Evolutionary conservation across 2,329 filamentous ascomycete species (phyloP).

Genomic region (Nemania sp.): DNA sequence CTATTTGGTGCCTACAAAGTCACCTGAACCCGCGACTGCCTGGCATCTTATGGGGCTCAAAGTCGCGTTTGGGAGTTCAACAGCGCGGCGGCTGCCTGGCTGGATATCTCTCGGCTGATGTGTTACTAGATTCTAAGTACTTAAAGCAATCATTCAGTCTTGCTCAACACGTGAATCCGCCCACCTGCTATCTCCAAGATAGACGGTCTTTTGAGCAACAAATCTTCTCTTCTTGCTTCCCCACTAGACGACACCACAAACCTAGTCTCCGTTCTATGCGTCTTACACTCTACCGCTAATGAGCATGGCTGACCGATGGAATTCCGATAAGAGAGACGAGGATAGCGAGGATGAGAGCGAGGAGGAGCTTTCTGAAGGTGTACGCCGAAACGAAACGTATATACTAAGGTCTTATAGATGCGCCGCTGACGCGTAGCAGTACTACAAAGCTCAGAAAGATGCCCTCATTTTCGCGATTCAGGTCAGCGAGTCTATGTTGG

Average conservation of each 20-base stretch:
- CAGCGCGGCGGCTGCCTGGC: constrained; percentile 37
- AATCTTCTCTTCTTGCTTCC: background rate
- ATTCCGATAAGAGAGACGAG: constrained; percentile 61
- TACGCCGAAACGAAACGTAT: constrained; percentile 37
- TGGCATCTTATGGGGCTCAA: constrained; percentile 11
- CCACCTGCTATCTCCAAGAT: background rate
- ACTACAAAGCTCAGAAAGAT: constrained; percentile 92
- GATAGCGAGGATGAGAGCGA: constrained; percentile 72
- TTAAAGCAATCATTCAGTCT: background rate
- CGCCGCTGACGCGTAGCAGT: constrained; percentile 52
- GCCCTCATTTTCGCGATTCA: constrained; percentile 98
- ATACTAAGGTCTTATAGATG: background rate
- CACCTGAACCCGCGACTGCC: constrained; percentile 37
- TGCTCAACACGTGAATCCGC: background rate
- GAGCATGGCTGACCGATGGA: constrained; percentile 38
- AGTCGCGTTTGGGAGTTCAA: constrained; percentile 23
- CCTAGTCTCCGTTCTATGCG: background rate
- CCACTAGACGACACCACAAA: background rate
- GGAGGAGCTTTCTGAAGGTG: constrained; percentile 68
- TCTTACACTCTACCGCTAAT: background rate
- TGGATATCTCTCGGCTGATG: background rate
- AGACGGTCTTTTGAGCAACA: background rate
- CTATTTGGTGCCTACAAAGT: constrained; percentile 2
- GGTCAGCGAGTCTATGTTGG: constrained; percentile 85
- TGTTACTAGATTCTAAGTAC: background rate